Evolutionary conservation across 2,329 filamentous ascomycete genomes (phyloP), one percentile per base, ranked within the genome.

Genomic region (Kalmusia sp.): DNA sequence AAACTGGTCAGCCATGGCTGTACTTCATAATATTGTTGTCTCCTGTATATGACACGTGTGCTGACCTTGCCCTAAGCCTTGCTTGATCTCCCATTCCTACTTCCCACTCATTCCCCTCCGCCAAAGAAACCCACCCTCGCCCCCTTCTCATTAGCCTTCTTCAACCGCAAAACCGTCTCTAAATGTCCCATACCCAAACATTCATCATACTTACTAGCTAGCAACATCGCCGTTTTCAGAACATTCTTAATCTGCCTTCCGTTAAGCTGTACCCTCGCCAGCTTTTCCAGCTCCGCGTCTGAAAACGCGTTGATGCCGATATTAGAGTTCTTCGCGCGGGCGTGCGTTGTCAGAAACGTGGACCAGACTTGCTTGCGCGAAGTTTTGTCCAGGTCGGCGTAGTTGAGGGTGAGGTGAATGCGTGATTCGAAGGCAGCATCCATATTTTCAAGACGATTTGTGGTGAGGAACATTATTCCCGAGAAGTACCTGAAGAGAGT

Each of bases 401-500:
- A 81, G 7, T 73, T 73, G 49, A 73, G 72, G 14, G 63, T 66
- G 51, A 79, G 71, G 54, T 77, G 79, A 30, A 82, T 79, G 6
- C 79, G 73, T 24, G 74, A 77, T 49, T 80, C 73, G 45, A 82
- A 79, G 3, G 78, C 79, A 2, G 68, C 58, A 47, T 81, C 79
- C 51, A 80, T 76, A 11, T 71, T 74, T 6, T 40, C 51, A 39
- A 56, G 64, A n/a, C 91, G 86, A 71, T 96, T 96, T 2, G 91
- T 96, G 0, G 92, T 96, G 17, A 96, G 77, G 78, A 96, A 93
- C 3, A 96, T 75, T 50, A 96, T 93, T 3, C 91, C 92, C 68
- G 93, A 89, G 76, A 93, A 96, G 72, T 96, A 96, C 72, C 27
- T 28, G 12, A 28, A 28, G 6, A 28, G n/a, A n/a, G n/a, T n/a